Conservation (phyloP, 2,329 filamentous ascomycete genomes). For the Aspergillus sojae region DNA sequence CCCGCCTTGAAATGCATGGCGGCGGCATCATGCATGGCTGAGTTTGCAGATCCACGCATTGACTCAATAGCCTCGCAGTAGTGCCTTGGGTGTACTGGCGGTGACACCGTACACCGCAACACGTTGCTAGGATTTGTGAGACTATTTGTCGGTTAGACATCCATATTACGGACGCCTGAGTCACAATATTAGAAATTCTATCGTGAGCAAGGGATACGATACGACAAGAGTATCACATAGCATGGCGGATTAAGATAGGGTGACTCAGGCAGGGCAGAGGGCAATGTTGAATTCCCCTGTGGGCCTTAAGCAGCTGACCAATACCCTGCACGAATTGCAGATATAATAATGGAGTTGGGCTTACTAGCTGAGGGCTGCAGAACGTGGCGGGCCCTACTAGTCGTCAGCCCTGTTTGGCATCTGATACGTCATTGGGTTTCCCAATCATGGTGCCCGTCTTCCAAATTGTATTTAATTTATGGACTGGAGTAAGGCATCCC, state of each 20-base stretch:
- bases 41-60: conserved; percentile 8
- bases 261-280: neutral
- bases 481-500: neutral
- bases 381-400: neutral
- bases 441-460: too few relatives aligned
- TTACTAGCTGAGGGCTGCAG: neutral
- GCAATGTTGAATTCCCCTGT: too few relatives aligned
- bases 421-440: neutral
- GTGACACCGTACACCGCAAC: conserved; percentile 8
- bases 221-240: neutral
- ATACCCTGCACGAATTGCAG: neutral
- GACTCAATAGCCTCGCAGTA: conserved; percentile 11
- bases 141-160: neutral
- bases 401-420: neutral
- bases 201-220: neutral
- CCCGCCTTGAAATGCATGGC: neutral
- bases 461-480: neutral
- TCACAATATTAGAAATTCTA: neutral
- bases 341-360: neutral
- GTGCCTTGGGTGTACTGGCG: conserved; percentile 9
- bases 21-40: conserved; percentile 1
- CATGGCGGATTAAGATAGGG: neutral
- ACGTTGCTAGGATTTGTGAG: neutral
- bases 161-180: neutral
- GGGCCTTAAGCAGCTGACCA: neutral